Evolutionary conservation across 208 protist genomes (phyloP), one percentile per base, ranked within the genome.

Genomic region (Lotmaria passim): DNA sequence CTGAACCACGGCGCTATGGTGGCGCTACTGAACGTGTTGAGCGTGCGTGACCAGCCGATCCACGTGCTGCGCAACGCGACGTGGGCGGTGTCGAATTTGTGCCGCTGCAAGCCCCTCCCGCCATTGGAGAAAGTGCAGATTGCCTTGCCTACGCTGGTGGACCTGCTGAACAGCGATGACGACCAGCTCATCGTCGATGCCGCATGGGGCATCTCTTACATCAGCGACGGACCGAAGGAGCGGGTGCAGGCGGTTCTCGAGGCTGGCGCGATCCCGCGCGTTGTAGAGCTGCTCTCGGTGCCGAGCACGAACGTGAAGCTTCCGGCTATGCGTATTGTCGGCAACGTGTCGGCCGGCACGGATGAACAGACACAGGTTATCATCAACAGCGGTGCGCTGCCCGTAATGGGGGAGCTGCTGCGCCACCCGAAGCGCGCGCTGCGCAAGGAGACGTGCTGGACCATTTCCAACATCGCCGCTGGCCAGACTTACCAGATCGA

Each of bases 381-480:
- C 50, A 91, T 99, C 69, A 98, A 99, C 84, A 72, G 73, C 34
- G 86, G 86, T 7, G 89, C 83, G 15, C 87, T 99, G 10, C 51
- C 74, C 10, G 48, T 60, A 39, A 78, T 99, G 15, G 59, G 50
- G 0, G 55, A 75, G 15, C 81, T 99, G 23, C 81, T 99, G 36
- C 68, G 64, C 38, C 82, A 90, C 69, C 68, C 68, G 15, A 95
- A 96, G 65, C 90, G 89, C 39, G 82, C 86, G 44, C 97, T 99
- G 47, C 87, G 89, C 23, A 99, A 99, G 85, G 98, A 99, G 80
- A 92, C 97, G 23, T 99, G 97, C 84, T 99, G 98, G 98, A 98
- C 98, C 8, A 89, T 99, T 58, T 99, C 98, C 15, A 99, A 99
- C 92, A 99, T 99, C 55, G 98, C 98, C 21, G 98, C 98, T 7